Evolutionary conservation across 495 filamentous ascomycete genomes (phyloP).

Genomic region (Astrothelium subdiscretum): DNA sequence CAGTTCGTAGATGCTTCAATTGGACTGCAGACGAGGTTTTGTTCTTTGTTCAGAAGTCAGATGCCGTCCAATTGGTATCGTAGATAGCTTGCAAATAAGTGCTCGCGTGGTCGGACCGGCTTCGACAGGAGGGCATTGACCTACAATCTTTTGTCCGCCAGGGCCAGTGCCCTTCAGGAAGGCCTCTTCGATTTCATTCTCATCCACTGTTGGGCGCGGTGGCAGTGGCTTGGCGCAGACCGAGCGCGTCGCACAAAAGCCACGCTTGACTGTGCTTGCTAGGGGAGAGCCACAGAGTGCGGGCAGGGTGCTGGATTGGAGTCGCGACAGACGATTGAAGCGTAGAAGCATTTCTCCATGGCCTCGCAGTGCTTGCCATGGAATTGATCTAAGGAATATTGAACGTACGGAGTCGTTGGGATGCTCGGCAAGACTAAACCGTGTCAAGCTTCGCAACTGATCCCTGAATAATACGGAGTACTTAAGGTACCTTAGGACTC

Average conservation of each 20-base stretch:
- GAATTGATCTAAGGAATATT: neutral
- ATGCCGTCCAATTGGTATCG: neutral
- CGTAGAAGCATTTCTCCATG: neutral
- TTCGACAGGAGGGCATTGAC: neutral
- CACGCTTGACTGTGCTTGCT: neutral
- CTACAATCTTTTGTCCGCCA: slow-evolving; percentile 80
- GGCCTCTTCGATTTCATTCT: slow-evolving; percentile 65
- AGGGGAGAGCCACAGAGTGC: neutral
- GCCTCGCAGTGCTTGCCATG: neutral
- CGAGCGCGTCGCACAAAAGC: neutral
- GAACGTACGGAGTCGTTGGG: too few relatives aligned
- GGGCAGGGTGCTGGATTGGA: neutral
- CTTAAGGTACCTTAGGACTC: too few relatives aligned
- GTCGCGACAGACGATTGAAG: neutral
- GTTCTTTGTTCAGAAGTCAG: slow-evolving; percentile 35
- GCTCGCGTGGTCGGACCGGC: slow-evolving; percentile 29
- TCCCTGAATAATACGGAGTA: too few relatives aligned
- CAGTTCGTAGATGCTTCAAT: slow-evolving; percentile 77
- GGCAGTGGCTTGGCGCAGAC: slow-evolving; percentile 49
- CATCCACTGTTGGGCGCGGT: slow-evolving; percentile 59
- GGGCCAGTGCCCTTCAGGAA: slow-evolving; percentile 91
- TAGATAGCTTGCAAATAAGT: neutral
- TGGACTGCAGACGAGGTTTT: slow-evolving; percentile 96
- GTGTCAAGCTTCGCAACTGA: too few relatives aligned
- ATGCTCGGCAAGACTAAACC: too few relatives aligned